Conservation (phyloP, 495 filamentous ascomycete genomes). For the Aspergillus panamensis region DNA sequence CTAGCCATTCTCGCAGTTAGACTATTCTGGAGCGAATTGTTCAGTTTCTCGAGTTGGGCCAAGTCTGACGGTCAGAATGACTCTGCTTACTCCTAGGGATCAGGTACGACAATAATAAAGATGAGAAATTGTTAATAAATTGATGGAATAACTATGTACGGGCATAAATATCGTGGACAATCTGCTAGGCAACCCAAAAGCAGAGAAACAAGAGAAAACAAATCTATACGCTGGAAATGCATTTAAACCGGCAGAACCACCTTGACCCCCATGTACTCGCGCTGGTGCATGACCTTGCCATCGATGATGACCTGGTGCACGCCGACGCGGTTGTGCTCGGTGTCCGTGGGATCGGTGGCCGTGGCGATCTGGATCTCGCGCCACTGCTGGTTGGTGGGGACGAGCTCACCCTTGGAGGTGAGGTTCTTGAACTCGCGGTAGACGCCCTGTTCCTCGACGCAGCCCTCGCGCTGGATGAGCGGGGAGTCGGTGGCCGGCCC, state of each 20-base stretch:
- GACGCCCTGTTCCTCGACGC: slow-evolving; percentile 39
- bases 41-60: too few relatives aligned
- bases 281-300: slow-evolving; percentile 41
- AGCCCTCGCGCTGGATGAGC: slow-evolving; percentile 39
- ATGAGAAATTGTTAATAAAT: too few relatives aligned
- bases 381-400: slow-evolving; percentile 40
- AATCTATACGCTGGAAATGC: too few relatives aligned
- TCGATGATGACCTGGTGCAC: slow-evolving; percentile 37
- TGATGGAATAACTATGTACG: too few relatives aligned
- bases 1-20: too few relatives aligned
- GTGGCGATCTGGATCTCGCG: slow-evolving; percentile 42
- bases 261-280: slow-evolving; percentile 44
- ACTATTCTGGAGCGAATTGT: too few relatives aligned
- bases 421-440: slow-evolving; percentile 39
- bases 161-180: background rate
- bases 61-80: too few relatives aligned
- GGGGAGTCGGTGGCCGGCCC: slow-evolving; percentile 33
- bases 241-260: slow-evolving; percentile 37
- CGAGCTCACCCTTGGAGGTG: slow-evolving; percentile 32
- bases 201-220: too few relatives aligned
- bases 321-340: slow-evolving; percentile 33
- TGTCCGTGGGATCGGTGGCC: slow-evolving; percentile 39
- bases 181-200: background rate
- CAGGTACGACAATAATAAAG: too few relatives aligned
- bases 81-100: too few relatives aligned